phyloP scores from a whole-genome alignment of 2,329 filamentous ascomycete species.

The Trichoderma oligosporum region DNA sequence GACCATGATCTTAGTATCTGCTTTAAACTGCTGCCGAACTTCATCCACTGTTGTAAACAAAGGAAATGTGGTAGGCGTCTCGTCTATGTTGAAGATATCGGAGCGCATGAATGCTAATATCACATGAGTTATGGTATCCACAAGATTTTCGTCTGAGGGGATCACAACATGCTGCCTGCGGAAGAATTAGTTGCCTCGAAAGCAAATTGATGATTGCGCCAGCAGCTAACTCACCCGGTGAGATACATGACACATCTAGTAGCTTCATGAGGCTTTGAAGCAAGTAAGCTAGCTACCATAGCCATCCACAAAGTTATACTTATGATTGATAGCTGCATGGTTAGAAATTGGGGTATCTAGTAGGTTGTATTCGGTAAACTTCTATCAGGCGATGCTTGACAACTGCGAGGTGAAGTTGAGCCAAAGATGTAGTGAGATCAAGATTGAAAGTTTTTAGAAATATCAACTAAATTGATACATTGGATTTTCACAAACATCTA shows the following conservation, averaged over 20 bases:
- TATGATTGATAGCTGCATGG: neutral
- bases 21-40: constrained; percentile 46
- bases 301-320: constrained; percentile 12
- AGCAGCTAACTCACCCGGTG: constrained; percentile 40
- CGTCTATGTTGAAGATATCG: constrained; percentile 46
- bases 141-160: constrained; percentile 35
- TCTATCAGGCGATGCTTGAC: neutral
- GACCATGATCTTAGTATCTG: constrained; percentile 60
- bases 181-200: neutral
- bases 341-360: neutral
- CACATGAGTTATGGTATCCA: constrained; percentile 52
- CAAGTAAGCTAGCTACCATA: neutral
- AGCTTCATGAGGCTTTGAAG: constrained; percentile 9
- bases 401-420: too few species aligned
- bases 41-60: constrained; percentile 51
- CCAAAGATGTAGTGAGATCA: neutral
- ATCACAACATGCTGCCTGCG: constrained; percentile 46
- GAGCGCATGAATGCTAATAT: constrained; percentile 57
- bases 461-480: neutral
- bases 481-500: neutral
- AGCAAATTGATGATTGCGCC: neutral
- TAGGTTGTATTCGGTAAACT: neutral
- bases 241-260: constrained; percentile 46
- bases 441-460: neutral
- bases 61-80: constrained; percentile 40